phyloP scores from a whole-genome alignment of 108 stramenopile genomes.

The Cyclotella distinguenda region DNA sequence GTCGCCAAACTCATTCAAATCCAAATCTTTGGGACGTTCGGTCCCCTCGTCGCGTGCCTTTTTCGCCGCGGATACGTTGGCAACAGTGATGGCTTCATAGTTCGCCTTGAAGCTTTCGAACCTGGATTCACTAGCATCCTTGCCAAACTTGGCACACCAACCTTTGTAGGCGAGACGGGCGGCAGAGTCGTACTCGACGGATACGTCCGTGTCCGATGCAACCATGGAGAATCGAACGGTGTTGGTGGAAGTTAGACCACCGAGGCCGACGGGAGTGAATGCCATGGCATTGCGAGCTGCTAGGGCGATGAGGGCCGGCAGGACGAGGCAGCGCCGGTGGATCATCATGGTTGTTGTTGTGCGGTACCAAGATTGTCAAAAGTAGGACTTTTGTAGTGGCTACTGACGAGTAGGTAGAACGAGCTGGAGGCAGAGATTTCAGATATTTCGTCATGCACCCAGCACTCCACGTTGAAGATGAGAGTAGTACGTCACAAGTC shows the following conservation, averaged over 20 bases:
- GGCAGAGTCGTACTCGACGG: slow-evolving; percentile 77
- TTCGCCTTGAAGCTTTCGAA: slow-evolving; percentile 70
- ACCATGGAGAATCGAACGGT: slow-evolving; percentile 29
- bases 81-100: slow-evolving; percentile 78
- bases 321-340: slow-evolving; percentile 43
- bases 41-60: slow-evolving; percentile 59
- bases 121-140: slow-evolving; percentile 51
- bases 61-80: slow-evolving; percentile 80
- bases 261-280: slow-evolving; percentile 44
- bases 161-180: slow-evolving; percentile 80
- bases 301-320: slow-evolving; percentile 52
- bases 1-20: slow-evolving; percentile 80
- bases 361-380: too few species aligned
- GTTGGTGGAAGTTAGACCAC: slow-evolving; percentile 5
- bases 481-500: background rate
- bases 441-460: slow-evolving; percentile 8
- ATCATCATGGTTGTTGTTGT: slow-evolving; percentile 48
- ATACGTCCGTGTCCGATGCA: slow-evolving; percentile 52
- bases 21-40: slow-evolving; percentile 54
- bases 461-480: background rate
- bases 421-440: slow-evolving; percentile 40
- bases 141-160: slow-evolving; percentile 65
- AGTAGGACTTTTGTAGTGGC: too few species aligned
- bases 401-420: slow-evolving; percentile 50
- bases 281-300: slow-evolving; percentile 43